phyloP scores from a whole-genome alignment of 2,329 filamentous ascomycete genomes.

The Diaporthe caulivora region DNA sequence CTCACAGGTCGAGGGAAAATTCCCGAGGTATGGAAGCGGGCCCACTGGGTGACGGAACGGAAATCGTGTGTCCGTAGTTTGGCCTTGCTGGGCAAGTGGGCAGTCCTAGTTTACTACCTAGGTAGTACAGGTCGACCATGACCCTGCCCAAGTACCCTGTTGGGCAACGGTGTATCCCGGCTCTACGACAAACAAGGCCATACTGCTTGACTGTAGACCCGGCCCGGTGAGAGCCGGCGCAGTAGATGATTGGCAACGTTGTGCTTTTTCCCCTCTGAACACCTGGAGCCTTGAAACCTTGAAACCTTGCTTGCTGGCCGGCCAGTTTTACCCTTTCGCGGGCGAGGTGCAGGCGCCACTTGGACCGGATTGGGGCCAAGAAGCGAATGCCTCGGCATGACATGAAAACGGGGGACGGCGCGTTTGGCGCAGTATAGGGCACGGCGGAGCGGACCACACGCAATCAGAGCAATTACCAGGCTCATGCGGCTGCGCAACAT shows the following conservation, averaged over 20 bases:
- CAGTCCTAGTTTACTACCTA: neutral
- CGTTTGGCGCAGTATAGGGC: neutral
- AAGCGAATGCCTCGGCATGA: slow-evolving; percentile 9
- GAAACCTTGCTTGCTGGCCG: neutral
- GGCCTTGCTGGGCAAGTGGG: neutral
- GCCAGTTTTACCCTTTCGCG: neutral
- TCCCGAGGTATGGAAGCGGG: neutral
- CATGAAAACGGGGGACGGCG: neutral
- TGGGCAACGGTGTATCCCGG: neutral
- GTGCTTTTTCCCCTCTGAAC: neutral
- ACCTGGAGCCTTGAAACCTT: neutral
- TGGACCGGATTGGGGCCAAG: slow-evolving; percentile 4
- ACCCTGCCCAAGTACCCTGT: neutral
- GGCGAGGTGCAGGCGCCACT: slow-evolving; percentile 17
- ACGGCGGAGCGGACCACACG: neutral
- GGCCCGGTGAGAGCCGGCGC: neutral
- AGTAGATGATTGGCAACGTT: neutral
- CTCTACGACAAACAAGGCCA: neutral
- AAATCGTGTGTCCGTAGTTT: neutral
- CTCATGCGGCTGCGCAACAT: neutral
- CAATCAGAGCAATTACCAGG: neutral
- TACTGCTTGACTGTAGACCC: neutral
- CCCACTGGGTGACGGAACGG: neutral
- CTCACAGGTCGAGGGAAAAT: neutral
- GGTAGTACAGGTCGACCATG: neutral